Evolutionary conservation across 768 basidiomycete species (phyloP).

Genomic region (Dentipellis fragilis): DNA sequence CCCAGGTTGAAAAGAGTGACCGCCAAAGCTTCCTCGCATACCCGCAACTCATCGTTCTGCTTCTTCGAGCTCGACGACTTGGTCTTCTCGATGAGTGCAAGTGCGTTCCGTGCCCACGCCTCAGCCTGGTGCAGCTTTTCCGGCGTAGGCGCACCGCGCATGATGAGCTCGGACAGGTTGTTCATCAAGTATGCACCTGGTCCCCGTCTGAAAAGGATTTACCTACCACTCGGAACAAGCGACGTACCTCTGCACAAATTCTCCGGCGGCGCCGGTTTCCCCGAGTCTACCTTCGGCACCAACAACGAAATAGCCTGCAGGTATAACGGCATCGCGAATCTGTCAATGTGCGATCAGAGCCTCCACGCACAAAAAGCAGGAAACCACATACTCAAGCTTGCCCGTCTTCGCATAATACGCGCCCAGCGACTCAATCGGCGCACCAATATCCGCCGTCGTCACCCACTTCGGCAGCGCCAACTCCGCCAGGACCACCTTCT

Average conservation of each 20-base stretch:
- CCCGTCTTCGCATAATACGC: slow-evolving; percentile 48
- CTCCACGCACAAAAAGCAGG: slow-evolving; percentile 1
- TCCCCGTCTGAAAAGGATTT: not conserved
- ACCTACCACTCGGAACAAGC: not conserved
- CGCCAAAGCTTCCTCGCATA: slow-evolving; percentile 10
- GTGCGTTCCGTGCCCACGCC: slow-evolving; percentile 48
- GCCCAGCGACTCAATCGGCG: slow-evolving; percentile 60
- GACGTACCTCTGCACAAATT: slow-evolving; percentile 51
- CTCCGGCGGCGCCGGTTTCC: slow-evolving; percentile 24
- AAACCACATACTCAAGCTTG: slow-evolving; percentile 40
- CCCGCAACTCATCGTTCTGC: not conserved
- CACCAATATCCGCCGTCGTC: slow-evolving; percentile 47
- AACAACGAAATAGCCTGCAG: slow-evolving; percentile 55
- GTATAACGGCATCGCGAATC: slow-evolving; percentile 38
- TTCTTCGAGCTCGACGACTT: slow-evolving; percentile 2
- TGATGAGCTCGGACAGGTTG: slow-evolving; percentile 34
- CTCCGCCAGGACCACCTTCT: slow-evolving; percentile 24
- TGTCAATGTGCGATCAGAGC: slow-evolving; percentile 5
- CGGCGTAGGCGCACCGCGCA: slow-evolving; percentile 27
- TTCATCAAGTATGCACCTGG: slow-evolving; percentile 39
- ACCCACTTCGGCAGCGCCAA: slow-evolving; percentile 55
- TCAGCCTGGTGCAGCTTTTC: slow-evolving; percentile 38
- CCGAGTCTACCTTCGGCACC: slow-evolving; percentile 28
- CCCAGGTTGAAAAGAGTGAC: slow-evolving; percentile 13
- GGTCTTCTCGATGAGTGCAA: slow-evolving; percentile 23